Percentiles rank a stretch among this genome's conserved stretches.
These are phyloP conservation scores for Termitomyces sp. DNA, from an alignment of 768 basidiomycete species.

Conservation along the genomic window DNA sequence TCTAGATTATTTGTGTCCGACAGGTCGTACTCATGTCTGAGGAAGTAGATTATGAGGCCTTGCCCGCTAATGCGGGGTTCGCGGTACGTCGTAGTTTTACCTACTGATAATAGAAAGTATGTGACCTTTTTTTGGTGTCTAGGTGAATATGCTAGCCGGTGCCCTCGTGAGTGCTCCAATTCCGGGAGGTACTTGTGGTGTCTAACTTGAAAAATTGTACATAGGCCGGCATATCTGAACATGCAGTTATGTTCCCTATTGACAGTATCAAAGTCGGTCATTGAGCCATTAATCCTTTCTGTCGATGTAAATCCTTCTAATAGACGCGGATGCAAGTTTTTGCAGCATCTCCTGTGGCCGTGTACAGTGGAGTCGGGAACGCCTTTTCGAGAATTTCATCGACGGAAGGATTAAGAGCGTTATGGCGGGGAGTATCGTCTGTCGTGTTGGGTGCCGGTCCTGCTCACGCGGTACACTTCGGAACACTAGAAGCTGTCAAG, in stretches of 20 bases:
- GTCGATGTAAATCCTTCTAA: background rate
- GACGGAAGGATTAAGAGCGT: constrained; percentile 83
- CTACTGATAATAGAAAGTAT: constrained; percentile 7
- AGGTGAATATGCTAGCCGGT: constrained; percentile 98
- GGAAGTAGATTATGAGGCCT: constrained; percentile 43
- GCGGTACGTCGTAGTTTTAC: constrained; percentile 41
- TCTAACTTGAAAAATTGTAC: background rate
- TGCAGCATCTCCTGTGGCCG: constrained; percentile 74
- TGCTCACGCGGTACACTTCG: constrained; percentile 97
- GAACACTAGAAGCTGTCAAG: constrained; percentile 90
- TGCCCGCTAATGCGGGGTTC: constrained; percentile 73
- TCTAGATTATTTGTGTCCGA: background rate
- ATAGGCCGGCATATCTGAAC: constrained; percentile 97
- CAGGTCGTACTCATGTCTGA: constrained; percentile 25
- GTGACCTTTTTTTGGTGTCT: background rate
- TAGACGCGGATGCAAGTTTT: constrained; percentile 99
- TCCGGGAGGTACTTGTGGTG: background rate
- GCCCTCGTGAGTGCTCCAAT: constrained; percentile 64
- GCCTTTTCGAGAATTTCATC: constrained; percentile 90
- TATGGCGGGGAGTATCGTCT: constrained; percentile 96
- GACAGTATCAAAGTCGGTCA: constrained; percentile 92
- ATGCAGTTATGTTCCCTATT: constrained; percentile 97
- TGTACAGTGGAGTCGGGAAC: constrained; percentile 87
- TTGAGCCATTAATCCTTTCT: background rate
- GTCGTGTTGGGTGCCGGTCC: constrained; percentile 97